Base-by-base conservation (phyloP, 345 rosid species). In the Alliaria petiolata region DNA sequence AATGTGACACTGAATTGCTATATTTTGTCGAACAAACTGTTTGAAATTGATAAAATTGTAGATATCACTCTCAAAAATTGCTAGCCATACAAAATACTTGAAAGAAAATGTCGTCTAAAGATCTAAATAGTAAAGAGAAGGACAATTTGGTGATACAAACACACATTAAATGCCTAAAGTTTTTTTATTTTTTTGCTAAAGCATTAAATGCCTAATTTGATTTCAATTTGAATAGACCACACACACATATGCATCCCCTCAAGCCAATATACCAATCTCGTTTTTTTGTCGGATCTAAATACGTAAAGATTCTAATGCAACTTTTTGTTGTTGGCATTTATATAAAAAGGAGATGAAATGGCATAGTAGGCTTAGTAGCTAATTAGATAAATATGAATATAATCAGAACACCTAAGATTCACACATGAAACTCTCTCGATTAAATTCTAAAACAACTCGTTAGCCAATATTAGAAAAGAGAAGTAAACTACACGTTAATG, bases 161-260 rank as follows among this genome's bases (percentile, higher is more conserved):
- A 59, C 62, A 59, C 72, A 49, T 33, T 66, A 42, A 31, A 43
- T 20, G 68, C 62, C 7, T 40, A 50, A 40, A 59, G 72, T 22
- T 22, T n/a, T n/a, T n/a, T n/a, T n/a, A n/a, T n/a, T n/a, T n/a
- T n/a, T n/a, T n/a, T n/a, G n/a, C n/a, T n/a, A n/a, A n/a, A n/a
- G n/a, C 72, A 49, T 33, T 66, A 42, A 31, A 43, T 20, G 68
- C 62, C 7, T 40, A 50, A 40, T 22, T 67, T 49, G 20, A 40
- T 45, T 31, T 55, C 26, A 56, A 55, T 72, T 30, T 42, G 4
- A 65, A 56, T 73, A 66, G 77, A 66, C 78, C 72, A 74, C 78
- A 65, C 43, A 64, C 36, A 58, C 10, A 65, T 57, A 49, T 74
- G 5, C 72, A 65, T 31, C 67, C 77, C 62, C 66, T 74, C 62